A percentile compares a stretch with the other conserved stretches of the same genome.
Evolutionary conservation across 768 basidiomycete genomes (phyloP).

Genomic region (Coprinellus aureogranulatus): DNA sequence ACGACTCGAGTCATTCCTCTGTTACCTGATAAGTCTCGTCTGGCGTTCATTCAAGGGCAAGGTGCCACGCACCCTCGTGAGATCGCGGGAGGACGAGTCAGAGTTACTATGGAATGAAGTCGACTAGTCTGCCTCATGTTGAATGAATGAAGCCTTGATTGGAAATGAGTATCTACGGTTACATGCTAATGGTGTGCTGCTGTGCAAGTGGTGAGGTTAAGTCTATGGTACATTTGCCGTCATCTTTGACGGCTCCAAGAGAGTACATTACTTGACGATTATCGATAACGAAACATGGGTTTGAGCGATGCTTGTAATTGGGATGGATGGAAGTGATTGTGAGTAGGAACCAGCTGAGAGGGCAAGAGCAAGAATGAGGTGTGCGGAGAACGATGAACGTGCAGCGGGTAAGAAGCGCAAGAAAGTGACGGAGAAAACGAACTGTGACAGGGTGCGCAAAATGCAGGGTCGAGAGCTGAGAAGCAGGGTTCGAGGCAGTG

Average conservation of each 20-base stretch:
- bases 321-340: background rate
- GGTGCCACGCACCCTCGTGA: constrained; percentile 1
- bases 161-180: background rate
- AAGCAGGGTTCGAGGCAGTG: too few species aligned
- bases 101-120: too few species aligned
- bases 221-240: background rate
- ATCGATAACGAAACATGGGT: background rate
- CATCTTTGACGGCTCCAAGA: background rate
- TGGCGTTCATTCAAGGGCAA: background rate
- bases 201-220: background rate
- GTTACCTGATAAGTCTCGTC: background rate
- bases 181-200: background rate
- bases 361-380: background rate
- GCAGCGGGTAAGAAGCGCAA: background rate
- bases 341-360: background rate
- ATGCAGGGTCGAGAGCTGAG: background rate
- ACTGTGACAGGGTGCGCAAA: background rate
- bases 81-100: background rate
- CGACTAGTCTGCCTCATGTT: too few species aligned
- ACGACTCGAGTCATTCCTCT: background rate
- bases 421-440: background rate
- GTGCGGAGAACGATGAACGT: background rate
- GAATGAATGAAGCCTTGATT: background rate
- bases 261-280: background rate
- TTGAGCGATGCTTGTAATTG: background rate